phyloP scores from a whole-genome alignment of 352 stramenopile species.

The Phytophthora hybrid region DNA sequence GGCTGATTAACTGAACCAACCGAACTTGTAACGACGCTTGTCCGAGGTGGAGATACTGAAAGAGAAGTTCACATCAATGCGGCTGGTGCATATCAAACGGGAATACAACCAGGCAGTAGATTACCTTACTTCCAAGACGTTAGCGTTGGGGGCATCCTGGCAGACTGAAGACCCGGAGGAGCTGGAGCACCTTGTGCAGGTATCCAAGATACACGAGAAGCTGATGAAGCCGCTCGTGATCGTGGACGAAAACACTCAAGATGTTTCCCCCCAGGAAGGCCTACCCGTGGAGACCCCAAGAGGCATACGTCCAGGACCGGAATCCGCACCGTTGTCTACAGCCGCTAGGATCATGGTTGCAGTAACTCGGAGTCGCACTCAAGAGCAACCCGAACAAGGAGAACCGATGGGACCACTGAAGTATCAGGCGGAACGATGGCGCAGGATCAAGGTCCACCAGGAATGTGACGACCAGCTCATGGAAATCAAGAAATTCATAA shows the following conservation, averaged over 20 bases:
- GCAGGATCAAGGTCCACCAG: constrained; percentile 4
- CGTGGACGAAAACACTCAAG: background rate
- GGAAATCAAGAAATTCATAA: too few species aligned
- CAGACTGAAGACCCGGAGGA: background rate
- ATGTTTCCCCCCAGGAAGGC: background rate
- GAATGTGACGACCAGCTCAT: background rate
- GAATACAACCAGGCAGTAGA: constrained; percentile 9
- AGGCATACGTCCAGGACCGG: background rate
- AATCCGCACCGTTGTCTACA: background rate
- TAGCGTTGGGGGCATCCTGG: background rate
- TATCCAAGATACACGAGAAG: constrained; percentile 6
- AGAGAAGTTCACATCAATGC: background rate
- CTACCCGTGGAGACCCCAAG: background rate
- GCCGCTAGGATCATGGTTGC: background rate
- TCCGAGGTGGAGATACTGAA: background rate
- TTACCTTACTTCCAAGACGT: constrained; percentile 1
- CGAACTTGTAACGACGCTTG: background rate
- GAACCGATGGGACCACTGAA: background rate
- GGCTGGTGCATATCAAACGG: constrained; percentile 15
- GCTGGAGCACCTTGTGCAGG: background rate
- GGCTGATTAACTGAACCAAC: constrained; percentile 10
- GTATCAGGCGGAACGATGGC: constrained; percentile 11
- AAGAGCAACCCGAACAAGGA: background rate
- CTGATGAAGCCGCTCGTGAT: background rate
- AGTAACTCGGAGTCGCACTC: background rate